phyloP scores from a whole-genome alignment of 2,329 filamentous ascomycete species.

The Phaeoacremonium minimum region DNA sequence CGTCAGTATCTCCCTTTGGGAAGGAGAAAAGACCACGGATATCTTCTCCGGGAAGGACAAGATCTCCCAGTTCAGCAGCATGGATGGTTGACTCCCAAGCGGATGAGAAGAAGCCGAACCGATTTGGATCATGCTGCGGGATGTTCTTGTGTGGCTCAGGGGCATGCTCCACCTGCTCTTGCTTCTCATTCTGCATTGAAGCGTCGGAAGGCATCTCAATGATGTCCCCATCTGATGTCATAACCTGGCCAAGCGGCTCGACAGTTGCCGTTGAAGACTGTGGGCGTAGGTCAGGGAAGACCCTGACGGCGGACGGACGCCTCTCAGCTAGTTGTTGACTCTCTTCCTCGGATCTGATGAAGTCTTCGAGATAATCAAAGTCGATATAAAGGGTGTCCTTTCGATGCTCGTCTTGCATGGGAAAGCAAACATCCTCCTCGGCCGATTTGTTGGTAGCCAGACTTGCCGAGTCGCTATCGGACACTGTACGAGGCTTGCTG shows the following conservation, averaged over 20 bases:
- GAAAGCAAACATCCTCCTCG: conserved; percentile 88
- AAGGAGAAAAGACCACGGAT: conserved; percentile 80
- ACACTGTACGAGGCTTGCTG: conserved; percentile 55
- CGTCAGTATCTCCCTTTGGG: conserved; percentile 60
- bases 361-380: conserved; percentile 91
- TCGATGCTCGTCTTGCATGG: conserved; percentile 61
- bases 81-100: conserved; percentile 92
- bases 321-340: conserved; percentile 41
- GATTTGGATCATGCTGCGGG: conserved; percentile 59
- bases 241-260: conserved; percentile 29
- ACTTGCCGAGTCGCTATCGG: conserved; percentile 54
- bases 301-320: conserved; percentile 39
- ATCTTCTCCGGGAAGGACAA: conserved; percentile 84
- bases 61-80: conserved; percentile 79
- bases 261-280: conserved; percentile 21
- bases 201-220: conserved; percentile 46
- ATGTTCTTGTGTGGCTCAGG: conserved; percentile 22
- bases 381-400: conserved; percentile 81
- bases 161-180: conserved; percentile 23
- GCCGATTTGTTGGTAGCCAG: conserved; percentile 64
- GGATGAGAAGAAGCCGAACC: conserved; percentile 96
- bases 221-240: conserved; percentile 53
- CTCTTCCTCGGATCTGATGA: conserved; percentile 62
- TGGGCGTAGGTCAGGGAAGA: conserved; percentile 60
- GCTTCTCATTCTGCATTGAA: conserved; percentile 45